A percentile compares a stretch with the other conserved stretches of the same genome.
These are phyloP conservation scores for Penicillium sp. DNA, from an alignment of 2,329 filamentous ascomycete genomes.

Conservation along the genomic window DNA sequence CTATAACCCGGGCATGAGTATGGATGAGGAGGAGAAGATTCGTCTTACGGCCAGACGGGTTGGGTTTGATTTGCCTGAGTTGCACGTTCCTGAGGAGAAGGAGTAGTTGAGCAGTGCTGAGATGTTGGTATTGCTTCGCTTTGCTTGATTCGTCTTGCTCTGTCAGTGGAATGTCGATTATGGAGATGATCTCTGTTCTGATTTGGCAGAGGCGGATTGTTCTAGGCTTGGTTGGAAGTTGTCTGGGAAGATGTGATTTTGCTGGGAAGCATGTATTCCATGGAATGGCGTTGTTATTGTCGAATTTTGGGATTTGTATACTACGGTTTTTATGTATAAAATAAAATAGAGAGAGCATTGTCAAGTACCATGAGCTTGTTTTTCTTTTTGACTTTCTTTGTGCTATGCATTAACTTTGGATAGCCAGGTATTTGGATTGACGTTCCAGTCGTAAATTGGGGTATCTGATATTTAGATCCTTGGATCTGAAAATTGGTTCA, in stretches of 20 bases:
- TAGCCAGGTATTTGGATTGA: neutral
- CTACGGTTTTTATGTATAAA: constrained; percentile 9
- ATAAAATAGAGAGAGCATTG: constrained; percentile 3
- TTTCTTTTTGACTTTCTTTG: neutral
- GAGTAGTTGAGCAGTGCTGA: neutral
- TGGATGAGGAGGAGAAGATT: constrained; percentile 81
- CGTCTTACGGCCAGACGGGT: constrained; percentile 80
- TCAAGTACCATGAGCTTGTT: neutral
- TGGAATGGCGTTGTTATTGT: constrained; percentile 8
- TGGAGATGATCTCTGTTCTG: neutral
- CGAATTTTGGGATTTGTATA: constrained; percentile 7
- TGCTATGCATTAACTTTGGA: neutral
- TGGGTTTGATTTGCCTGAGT: constrained; percentile 76
- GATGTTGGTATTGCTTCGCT: neutral
- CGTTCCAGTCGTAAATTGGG: neutral
- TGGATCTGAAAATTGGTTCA: neutral
- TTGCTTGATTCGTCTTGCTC: neutral
- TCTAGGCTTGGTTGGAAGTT: neutral
- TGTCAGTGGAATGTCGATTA: neutral
- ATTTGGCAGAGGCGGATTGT: neutral
- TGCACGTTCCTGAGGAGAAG: constrained; percentile 49
- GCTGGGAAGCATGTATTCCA: constrained; percentile 7
- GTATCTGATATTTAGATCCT: neutral
- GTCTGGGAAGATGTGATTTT: neutral
- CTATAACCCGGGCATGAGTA: constrained; percentile 89